Evolutionary conservation across 2,329 filamentous ascomycete species (phyloP).

Genomic region (Penicillium nordicum): DNA sequence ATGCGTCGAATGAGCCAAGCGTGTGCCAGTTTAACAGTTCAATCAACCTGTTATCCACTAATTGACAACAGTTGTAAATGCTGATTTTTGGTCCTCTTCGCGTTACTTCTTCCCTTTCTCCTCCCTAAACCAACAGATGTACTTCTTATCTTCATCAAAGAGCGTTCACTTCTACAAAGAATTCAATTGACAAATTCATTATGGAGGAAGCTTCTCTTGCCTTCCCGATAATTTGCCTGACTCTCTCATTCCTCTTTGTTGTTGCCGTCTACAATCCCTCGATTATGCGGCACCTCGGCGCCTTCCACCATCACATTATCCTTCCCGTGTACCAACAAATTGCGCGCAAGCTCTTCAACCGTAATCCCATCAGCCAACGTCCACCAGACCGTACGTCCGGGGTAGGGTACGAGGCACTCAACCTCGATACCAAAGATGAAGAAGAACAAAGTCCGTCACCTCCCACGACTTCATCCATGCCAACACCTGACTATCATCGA

Average conservation of each 20-base stretch:
- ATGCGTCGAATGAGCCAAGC: not conserved
- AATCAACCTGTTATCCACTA: not conserved
- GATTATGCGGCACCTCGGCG: not conserved
- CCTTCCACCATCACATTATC: not conserved
- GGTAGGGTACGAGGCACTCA: not conserved
- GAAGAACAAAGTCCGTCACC: not conserved
- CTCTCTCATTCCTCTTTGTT: slow-evolving; percentile 18
- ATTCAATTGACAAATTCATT: not conserved
- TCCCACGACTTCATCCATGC: not conserved
- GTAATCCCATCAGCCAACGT: not conserved
- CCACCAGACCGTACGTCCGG: not conserved
- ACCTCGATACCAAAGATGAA: not conserved
- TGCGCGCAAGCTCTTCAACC: not conserved
- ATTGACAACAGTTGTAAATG: not conserved
- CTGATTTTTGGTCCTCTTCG: not conserved
- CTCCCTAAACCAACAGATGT: not conserved
- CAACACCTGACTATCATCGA: not conserved
- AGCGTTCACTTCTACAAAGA: not conserved
- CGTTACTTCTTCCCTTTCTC: not conserved
- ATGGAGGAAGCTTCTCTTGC: slow-evolving; percentile 7
- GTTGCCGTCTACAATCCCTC: slow-evolving; percentile 5
- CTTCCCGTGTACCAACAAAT: not conserved
- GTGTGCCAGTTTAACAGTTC: too few species aligned
- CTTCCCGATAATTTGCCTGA: slow-evolving; percentile 14
- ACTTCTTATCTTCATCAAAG: not conserved